Evolutionary conservation across 148 eudicot species (phyloP).

Genomic region (Heliosperma pusillum): DNA sequence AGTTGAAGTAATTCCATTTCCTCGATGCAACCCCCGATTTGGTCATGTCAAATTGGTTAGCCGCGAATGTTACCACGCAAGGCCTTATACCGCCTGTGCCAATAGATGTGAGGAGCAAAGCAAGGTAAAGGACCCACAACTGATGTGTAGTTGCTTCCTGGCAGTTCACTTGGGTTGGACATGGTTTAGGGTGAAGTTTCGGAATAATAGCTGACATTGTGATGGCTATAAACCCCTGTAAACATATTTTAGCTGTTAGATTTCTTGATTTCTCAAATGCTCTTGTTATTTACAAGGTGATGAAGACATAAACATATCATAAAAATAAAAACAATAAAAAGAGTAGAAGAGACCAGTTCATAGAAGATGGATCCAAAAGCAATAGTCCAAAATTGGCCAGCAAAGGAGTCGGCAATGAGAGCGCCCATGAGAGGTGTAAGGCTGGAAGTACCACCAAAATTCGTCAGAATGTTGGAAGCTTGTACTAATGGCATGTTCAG

Average conservation of each 20-base stretch:
- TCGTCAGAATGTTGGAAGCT: constrained; percentile 74
- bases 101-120: constrained; percentile 66
- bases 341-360: constrained; percentile 46
- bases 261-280: too few species aligned
- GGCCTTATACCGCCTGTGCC: constrained; percentile 89
- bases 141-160: constrained; percentile 46
- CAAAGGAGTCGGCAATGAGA: constrained; percentile 67
- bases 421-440: constrained; percentile 82
- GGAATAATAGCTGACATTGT: constrained; percentile 32
- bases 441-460: constrained; percentile 62
- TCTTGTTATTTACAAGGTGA: too few species aligned
- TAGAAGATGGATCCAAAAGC: constrained; percentile 60
- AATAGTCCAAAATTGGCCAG: constrained; percentile 82
- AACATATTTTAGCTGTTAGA: background rate
- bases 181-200: constrained; percentile 27
- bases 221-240: constrained; percentile 30
- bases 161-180: constrained; percentile 41
- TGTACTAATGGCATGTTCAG: constrained; percentile 70
- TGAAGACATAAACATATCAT: background rate
- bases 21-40: constrained; percentile 57
- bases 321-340: too few species aligned
- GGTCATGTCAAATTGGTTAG: constrained; percentile 69
- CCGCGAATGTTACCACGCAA: constrained; percentile 81
- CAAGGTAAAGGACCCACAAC: constrained; percentile 58
- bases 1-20: constrained; percentile 57